Conservation (phyloP, 495 filamentous ascomycete genomes). For the Aspergillus homomorphus region DNA sequence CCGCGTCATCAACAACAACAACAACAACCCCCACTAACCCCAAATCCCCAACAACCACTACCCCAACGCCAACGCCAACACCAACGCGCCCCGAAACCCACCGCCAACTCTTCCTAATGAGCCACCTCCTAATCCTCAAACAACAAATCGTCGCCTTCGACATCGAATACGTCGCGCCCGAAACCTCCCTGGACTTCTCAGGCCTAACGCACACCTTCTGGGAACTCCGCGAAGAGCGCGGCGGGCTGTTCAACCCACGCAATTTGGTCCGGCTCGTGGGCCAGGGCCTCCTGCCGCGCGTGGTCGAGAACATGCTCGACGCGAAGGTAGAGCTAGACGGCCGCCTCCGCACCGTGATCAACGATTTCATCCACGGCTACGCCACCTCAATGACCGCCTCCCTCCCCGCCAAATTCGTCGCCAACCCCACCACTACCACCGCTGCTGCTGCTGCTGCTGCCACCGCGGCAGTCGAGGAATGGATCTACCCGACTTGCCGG, state of each 20-base stretch:
- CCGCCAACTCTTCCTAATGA: constrained; percentile 82
- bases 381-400: constrained; percentile 54
- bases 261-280: constrained; percentile 59
- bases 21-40: too few species aligned
- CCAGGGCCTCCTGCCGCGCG: constrained; percentile 55
- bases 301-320: constrained; percentile 68
- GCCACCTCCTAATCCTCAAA: constrained; percentile 85
- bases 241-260: constrained; percentile 65
- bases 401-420: constrained; percentile 42
- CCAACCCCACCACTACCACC: too few species aligned
- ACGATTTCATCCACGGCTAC: constrained; percentile 67
- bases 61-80: not conserved
- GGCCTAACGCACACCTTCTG: constrained; percentile 75
- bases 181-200: constrained; percentile 72
- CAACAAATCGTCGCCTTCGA: constrained; percentile 90
- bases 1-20: not conserved
- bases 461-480: constrained; percentile 35
- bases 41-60: not conserved
- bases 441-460: too few species aligned
- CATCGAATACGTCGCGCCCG: constrained; percentile 79
- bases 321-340: constrained; percentile 81
- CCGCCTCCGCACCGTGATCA: constrained; percentile 71
- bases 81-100: constrained; percentile 49
- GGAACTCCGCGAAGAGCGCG: constrained; percentile 61
- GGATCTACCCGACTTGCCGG: constrained; percentile 39